Conservation (phyloP, 345 rosid genomes). For the Conringia planisiliqua region DNA sequence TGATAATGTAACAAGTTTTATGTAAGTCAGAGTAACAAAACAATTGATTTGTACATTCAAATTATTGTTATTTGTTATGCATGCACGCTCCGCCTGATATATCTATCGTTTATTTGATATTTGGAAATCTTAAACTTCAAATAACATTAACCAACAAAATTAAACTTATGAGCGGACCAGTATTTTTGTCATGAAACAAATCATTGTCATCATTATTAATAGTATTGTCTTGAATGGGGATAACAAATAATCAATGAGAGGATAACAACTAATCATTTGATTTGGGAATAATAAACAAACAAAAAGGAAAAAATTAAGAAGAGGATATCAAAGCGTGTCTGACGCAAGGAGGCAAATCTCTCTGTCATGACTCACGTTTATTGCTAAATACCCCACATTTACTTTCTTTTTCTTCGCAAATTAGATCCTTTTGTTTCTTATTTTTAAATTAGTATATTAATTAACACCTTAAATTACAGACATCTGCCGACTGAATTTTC, state of each 20-base stretch:
- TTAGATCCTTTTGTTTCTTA: constrained; percentile 12
- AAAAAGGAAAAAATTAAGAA: constrained; percentile 5
- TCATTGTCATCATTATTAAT: constrained; percentile 6
- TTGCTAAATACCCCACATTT: constrained; percentile 10
- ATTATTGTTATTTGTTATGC: background rate
- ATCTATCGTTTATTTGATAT: too few species aligned
- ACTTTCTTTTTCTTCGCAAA: background rate
- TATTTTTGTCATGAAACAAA: constrained; percentile 14
- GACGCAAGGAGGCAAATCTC: constrained; percentile 35
- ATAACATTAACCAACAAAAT: too few species aligned
- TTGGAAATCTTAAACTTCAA: too few species aligned
- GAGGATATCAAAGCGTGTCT: constrained; percentile 32
- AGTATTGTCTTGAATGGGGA: constrained; percentile 18
- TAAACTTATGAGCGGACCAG: background rate
- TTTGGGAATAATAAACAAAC: constrained; percentile 20
- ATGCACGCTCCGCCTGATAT: background rate
- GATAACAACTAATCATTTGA: constrained; percentile 34
- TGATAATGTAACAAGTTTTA: background rate
- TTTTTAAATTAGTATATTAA: background rate
- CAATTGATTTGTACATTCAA: background rate
- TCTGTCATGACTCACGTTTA: constrained; percentile 33
- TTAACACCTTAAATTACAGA: background rate
- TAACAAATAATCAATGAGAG: constrained; percentile 18
- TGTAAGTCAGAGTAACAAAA: background rate
- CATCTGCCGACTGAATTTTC: background rate